Evolutionary conservation across 345 rosid genomes (phyloP).

Genomic region (Boechera divaricarpa): DNA sequence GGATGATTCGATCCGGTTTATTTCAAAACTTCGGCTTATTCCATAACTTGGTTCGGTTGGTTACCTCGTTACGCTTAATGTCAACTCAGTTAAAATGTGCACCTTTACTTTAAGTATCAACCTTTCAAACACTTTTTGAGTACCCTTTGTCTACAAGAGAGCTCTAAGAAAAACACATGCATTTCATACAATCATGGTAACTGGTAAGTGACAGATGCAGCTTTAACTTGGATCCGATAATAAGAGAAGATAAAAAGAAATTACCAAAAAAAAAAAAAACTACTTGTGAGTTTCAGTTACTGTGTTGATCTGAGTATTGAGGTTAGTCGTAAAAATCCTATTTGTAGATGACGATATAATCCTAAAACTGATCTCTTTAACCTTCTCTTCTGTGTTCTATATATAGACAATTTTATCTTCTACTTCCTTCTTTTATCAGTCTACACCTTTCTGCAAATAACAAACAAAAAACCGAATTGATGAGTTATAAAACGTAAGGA

Average conservation of each 20-base stretch:
- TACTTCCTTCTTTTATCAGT: constrained; percentile 26
- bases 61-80: too few relatives aligned
- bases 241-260: background rate
- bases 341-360: constrained; percentile 34
- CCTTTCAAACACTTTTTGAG: background rate
- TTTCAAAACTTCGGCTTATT: background rate
- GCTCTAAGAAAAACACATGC: constrained; percentile 12
- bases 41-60: background rate
- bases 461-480: background rate
- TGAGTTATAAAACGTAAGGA: background rate
- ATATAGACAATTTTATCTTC: constrained; percentile 25
- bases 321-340: constrained; percentile 28
- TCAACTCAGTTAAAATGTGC: too few relatives aligned
- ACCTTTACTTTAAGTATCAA: background rate
- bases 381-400: constrained; percentile 18
- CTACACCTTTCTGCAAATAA: constrained; percentile 31
- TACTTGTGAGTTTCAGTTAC: constrained; percentile 13
- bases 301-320: constrained; percentile 23
- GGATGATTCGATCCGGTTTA: background rate
- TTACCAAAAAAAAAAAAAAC: background rate
- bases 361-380: constrained; percentile 25
- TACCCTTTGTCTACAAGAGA: background rate
- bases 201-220: constrained; percentile 11
- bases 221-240: constrained; percentile 6
- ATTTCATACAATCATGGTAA: background rate